These are phyloP conservation scores for Apiotrichum sp. DNA, from an alignment of 1,284 basidiomycete genomes.

Conservation along the genomic window DNA sequence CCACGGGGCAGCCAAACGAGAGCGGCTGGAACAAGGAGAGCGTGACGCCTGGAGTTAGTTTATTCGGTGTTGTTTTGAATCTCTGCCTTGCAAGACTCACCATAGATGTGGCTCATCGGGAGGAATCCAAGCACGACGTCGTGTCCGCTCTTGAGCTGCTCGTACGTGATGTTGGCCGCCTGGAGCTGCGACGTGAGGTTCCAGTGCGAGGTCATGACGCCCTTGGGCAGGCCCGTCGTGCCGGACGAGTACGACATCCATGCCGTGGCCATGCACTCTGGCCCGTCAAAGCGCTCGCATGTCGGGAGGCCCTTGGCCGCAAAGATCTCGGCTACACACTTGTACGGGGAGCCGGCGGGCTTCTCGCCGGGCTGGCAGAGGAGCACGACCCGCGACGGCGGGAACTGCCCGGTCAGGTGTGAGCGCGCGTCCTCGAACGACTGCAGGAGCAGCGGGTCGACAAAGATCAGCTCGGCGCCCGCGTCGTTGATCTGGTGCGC, in stretches of 20 bases:
- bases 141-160: constrained; percentile 3
- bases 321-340: constrained; percentile 8
- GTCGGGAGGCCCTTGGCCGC: background rate
- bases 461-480: constrained; percentile 54
- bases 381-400: constrained; percentile 27
- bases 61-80: too few species aligned
- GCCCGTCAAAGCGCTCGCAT: constrained; percentile 12
- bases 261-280: constrained; percentile 2
- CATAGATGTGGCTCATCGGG: constrained; percentile 19
- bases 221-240: constrained; percentile 47
- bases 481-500: constrained; percentile 51
- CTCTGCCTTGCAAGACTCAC: too few species aligned
- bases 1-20: constrained; percentile 55
- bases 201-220: constrained; percentile 56
- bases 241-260: constrained; percentile 61
- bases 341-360: constrained; percentile 3
- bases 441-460: constrained; percentile 53
- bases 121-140: constrained; percentile 14
- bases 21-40: constrained; percentile 61
- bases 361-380: constrained; percentile 9
- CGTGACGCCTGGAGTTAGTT: background rate
- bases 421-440: constrained; percentile 25
- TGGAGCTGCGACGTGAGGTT: constrained; percentile 52
- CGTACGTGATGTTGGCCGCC: constrained; percentile 9
- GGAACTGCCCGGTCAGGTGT: constrained; percentile 10